Base-by-base conservation (phyloP, 2,329 filamentous ascomycete genomes). In the Exophiala phaeomuriformis region DNA sequence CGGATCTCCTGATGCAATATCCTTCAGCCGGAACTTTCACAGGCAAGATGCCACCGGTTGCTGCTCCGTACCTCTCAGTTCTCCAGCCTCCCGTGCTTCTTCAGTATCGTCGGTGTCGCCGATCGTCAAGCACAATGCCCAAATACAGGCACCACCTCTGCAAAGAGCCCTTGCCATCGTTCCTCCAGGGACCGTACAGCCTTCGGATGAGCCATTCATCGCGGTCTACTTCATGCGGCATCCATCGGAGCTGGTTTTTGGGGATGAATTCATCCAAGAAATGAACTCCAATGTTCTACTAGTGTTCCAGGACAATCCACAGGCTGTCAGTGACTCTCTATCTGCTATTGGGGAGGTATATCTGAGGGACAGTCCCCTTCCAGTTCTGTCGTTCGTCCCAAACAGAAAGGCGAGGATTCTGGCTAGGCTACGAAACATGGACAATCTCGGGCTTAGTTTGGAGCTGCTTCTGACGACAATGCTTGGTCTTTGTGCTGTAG, bases 151-250 rank as follows among this genome's bases (percentile, higher is more conserved):
- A 32, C 30, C 36, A 50, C 31, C 37, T 4, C 10, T 37, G 28
- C 40, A 27, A 35, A 40, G 36, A 29, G 41, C 51, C 2, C 1
- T 52, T 9, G 12, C 49, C 5, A 51, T 41, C 36, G 63, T 67
- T 29, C 65, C 65, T 9, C 60, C 58, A 3, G 64, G 64, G 3
- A 57, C 62, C 5, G 59, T 68, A 29, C 49, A 59, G 9, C 44
- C 51, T 5, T 61, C 61, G 3, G 66, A 68, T 44, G 55, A 66
- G 44, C 55, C 62, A 8, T 60, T 61, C 10, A 61, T 68, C 44
- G 62, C 67, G 42, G 32, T 64, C 0, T 68, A 68, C 50, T 68
- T 68, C 51, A 63, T 51, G 35, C 59, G 65, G 3, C 66, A 68
- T 43, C 66, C 65, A 1, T 52, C 49, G 9, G 66, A 68, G 8